Base-by-base conservation (phyloP, 495 filamentous ascomycete species). In the Penicillium salamii region DNA sequence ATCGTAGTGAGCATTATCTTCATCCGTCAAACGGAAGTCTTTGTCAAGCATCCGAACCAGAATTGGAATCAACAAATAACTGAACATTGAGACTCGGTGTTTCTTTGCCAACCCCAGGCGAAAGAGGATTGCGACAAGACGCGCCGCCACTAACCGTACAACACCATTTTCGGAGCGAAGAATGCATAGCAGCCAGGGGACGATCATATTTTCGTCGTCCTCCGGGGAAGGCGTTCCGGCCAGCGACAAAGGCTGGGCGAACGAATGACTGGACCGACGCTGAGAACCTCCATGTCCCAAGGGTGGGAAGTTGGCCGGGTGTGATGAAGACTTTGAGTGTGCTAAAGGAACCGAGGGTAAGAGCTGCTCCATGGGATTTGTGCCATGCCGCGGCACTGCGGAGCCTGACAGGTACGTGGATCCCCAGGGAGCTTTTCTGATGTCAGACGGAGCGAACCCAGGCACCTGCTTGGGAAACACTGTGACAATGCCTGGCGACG, bases 151-250 rank as follows among this genome's bases (percentile, higher is more conserved):
- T 42, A 96, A 67, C 20, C 89, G 80, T 24, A 81, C 78, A 56
- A 85, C 71, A 7, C 83, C 84, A 36, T 67, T 68, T 41, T 81
- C 78, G 11, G 79, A 79, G 53, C 89, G 78, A 20, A 86, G 76
- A 12, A 89, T 62, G 45, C 81, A 74, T 21, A 97, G 78, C 11
- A 98, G 81, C 88, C 90, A 97, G 9, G 85, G 82, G 33, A 95
- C 78, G 9, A 97, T 66, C 15, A 86, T 80, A 49, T 82, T 95
- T 54, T 96, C 92, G 13, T 84, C 78, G 7, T 90, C 83, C 35
- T 86, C 83, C 1, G 69, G 47, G 7, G 76, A 62, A 2, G 67
- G 52, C 7, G 61, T 57, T 12, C 75, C 69, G 17, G 65, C 54
- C 7, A 65, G 60, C 21, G 70, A 65, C 32, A 70, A 60, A 18